Base-by-base conservation (phyloP, 495 filamentous ascomycete genomes). In the Talaromyces wortmannii region DNA sequence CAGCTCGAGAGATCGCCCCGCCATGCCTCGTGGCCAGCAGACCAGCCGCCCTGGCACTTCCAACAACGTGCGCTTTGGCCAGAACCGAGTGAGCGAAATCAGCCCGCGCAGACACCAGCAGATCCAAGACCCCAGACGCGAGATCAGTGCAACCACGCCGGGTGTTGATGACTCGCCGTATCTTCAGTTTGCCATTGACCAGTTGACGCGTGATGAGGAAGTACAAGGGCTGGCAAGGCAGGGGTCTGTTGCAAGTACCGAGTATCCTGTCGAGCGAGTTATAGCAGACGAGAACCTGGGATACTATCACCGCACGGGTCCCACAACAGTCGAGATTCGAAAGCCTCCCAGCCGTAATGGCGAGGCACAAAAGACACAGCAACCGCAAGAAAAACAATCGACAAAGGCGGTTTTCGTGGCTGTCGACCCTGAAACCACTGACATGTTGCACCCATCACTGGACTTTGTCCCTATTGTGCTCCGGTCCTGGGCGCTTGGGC, bases 111-210 rank as follows among this genome's bases (percentile, higher is more conserved):
- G 30, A 43, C 58, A 53, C 50, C 52, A 52, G 48, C 47, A 46
- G 51, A 43, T 63, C 48, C 50, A 59, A 53, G 55, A 60, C 45
- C 52, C 66, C 64, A 53, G 63, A 66, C 53, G 67, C 54, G 66
- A 69, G 40, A 65, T 66, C 5, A 69, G 68, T 52, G 72, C 78
- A 31, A 75, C 82, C 2, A 87, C 86, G 1, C 86, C 86, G 0
- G 83, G 78, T 11, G 62, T 80, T 45, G 85, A 89, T 57, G 81
- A 87, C 64, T 84, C 81, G 31, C 84, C 85, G 12, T 88, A 84
- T 61, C 83, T 90, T 47, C 83, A 78, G 31, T 89, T 87, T 63
- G 86, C 86, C 36, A 83, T 90, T 48, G 83, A 87, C 50, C 86
- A 89, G 61, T 73, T 90, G 51, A 89, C 86, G 6, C 69, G 81